A percentile compares a stretch with the other conserved stretches of the same genome.
Evolutionary conservation across 208 protist genomes (phyloP).

Genomic region (Trypanosoma melophagium): DNA sequence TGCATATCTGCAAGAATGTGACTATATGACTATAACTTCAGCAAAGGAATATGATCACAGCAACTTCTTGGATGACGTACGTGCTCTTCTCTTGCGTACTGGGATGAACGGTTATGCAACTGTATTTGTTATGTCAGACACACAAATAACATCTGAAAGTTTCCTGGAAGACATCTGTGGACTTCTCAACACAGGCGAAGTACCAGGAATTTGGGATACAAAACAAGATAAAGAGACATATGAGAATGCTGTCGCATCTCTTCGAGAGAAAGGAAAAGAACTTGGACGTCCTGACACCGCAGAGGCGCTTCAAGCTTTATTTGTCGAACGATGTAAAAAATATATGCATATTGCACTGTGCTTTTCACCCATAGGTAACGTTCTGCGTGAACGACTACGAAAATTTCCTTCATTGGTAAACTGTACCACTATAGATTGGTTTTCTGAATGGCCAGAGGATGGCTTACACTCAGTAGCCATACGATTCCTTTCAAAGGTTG

Average conservation of each 20-base stretch:
- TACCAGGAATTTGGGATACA: conserved; percentile 93
- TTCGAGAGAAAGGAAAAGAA: conserved; percentile 82
- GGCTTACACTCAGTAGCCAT: conserved; percentile 91
- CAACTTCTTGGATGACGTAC: conserved; percentile 97
- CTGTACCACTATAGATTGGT: conserved; percentile 99
- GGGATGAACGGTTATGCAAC: conserved; percentile 92
- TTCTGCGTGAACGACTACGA: conserved; percentile 93
- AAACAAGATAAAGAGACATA: conserved; percentile 92
- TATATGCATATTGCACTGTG: conserved; percentile 96
- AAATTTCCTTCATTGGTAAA: conserved; percentile 98
- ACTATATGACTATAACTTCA: conserved; percentile 92
- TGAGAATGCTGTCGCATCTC: conserved; percentile 82
- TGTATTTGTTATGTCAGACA: conserved; percentile 96
- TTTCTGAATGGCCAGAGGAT: conserved; percentile 95
- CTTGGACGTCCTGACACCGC: conserved; percentile 82
- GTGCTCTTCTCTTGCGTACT: conserved; percentile 86
- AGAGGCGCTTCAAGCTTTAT: conserved; percentile 85
- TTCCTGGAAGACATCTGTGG: conserved; percentile 98
- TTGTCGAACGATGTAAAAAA: conserved; percentile 92
- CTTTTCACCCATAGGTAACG: conserved; percentile 96
- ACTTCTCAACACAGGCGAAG: conserved; percentile 96
- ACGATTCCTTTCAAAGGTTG: conserved; percentile 83
- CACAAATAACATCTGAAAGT: conserved; percentile 93
- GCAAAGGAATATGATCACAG: conserved; percentile 93
- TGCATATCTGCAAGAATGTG: conserved; percentile 92